Percentiles rank a stretch among this genome's conserved stretches.
Conservation (phyloP, 2,329 filamentous ascomycete genomes). For the Nigrospora osmanthi region DNA sequence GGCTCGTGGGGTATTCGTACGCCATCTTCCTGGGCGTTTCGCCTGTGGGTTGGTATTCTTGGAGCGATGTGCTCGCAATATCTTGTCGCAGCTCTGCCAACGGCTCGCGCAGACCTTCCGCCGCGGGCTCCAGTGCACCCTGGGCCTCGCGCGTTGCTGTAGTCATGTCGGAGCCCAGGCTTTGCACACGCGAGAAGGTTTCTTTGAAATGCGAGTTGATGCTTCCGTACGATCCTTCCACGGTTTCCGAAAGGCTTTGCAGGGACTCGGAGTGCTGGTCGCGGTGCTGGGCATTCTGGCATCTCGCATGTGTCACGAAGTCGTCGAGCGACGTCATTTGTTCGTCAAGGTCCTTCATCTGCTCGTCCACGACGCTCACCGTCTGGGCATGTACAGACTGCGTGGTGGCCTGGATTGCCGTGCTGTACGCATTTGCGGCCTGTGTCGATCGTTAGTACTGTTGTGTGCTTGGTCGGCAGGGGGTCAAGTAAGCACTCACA, state of each 20-base stretch:
- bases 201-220: conserved; percentile 64
- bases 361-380: conserved; percentile 79
- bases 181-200: conserved; percentile 59
- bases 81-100: conserved; percentile 63
- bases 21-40: conserved; percentile 73
- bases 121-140: conserved; percentile 54
- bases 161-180: conserved; percentile 61
- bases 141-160: conserved; percentile 50
- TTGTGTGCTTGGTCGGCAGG: background rate
- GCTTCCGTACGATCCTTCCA: conserved; percentile 65
- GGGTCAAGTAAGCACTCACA: conserved; percentile 46
- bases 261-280: conserved; percentile 60
- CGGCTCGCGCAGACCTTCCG: conserved; percentile 55
- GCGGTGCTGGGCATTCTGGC: conserved; percentile 74
- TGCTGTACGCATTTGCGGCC: conserved; percentile 70
- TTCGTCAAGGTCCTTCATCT: conserved; percentile 77
- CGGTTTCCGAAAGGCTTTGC: conserved; percentile 55
- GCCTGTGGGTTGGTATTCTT: conserved; percentile 80
- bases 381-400: conserved; percentile 87
- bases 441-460: conserved; percentile 26
- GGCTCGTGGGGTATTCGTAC: conserved; percentile 71
- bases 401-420: conserved; percentile 75
- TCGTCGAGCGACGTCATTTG: conserved; percentile 88
- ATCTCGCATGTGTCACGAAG: conserved; percentile 75
- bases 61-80: conserved; percentile 56